These are phyloP conservation scores for Pulveroboletus frians DNA, from an alignment of 768 basidiomycete genomes.

Conservation along the genomic window DNA sequence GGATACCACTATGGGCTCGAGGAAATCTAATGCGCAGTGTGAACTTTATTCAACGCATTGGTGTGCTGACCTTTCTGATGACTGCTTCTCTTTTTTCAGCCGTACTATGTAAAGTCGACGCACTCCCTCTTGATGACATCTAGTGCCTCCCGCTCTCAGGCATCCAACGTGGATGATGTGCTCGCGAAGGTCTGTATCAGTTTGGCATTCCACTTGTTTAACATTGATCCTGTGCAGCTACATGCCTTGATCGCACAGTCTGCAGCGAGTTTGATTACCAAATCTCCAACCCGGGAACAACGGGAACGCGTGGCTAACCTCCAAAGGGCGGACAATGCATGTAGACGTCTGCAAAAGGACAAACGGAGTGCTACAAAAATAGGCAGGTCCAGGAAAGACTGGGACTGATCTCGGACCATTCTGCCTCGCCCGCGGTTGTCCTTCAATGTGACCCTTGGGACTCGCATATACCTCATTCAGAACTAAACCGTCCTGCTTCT, in stretches of 20 bases:
- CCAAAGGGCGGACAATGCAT: conserved; percentile 16
- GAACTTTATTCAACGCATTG: conserved; percentile 21
- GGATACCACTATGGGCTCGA: conserved; percentile 69
- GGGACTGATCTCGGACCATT: conserved; percentile 15
- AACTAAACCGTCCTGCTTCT: background rate
- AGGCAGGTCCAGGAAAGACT: conserved; percentile 25
- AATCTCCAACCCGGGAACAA: conserved; percentile 22
- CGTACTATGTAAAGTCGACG: conserved; percentile 62
- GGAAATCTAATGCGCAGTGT: conserved; percentile 46
- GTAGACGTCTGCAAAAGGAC: conserved; percentile 25
- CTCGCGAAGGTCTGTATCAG: conserved; percentile 48
- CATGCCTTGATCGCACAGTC: conserved; percentile 22
- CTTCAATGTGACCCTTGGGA: background rate
- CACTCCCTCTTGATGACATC: conserved; percentile 67
- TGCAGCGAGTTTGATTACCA: conserved; percentile 22
- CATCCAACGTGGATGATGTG: conserved; percentile 70
- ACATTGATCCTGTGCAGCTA: conserved; percentile 14
- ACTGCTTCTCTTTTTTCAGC: conserved; percentile 33
- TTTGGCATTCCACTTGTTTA: background rate
- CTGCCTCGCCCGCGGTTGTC: background rate
- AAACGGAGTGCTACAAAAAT: conserved; percentile 24
- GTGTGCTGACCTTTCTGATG: background rate
- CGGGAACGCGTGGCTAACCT: conserved; percentile 21
- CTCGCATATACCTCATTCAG: background rate
- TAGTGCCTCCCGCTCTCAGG: conserved; percentile 66